A percentile compares a stretch with the other conserved stretches of the same genome.
phyloP scores from a whole-genome alignment of 2,329 filamentous ascomycete species.

The Colletotrichum sp. region DNA sequence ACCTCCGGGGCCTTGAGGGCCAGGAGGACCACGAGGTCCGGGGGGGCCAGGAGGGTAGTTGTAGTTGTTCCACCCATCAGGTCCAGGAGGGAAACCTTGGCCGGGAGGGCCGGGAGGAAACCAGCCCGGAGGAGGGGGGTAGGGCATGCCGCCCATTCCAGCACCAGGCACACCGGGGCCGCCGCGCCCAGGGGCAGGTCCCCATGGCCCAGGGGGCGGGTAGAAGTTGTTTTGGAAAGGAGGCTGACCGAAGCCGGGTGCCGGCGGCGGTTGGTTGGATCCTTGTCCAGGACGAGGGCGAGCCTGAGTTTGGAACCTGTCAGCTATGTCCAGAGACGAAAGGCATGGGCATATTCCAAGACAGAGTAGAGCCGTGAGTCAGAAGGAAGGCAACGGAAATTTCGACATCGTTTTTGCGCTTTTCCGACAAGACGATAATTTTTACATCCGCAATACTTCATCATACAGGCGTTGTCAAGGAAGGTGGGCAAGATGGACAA shows the following conservation, averaged over 20 bases:
- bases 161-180: constrained; percentile 41
- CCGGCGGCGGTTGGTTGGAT: constrained; percentile 35
- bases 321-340: constrained; percentile 24
- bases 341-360: background rate
- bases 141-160: constrained; percentile 75
- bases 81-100: constrained; percentile 72
- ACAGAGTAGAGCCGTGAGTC: constrained; percentile 53
- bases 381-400: constrained; percentile 99
- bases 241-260: constrained; percentile 46
- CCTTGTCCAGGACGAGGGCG: constrained; percentile 40
- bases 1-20: constrained; percentile 30
- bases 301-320: constrained; percentile 39
- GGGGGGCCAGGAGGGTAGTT: constrained; percentile 69
- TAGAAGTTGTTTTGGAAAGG: constrained; percentile 54
- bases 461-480: constrained; percentile 58
- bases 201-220: constrained; percentile 61
- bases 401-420: constrained; percentile 97
- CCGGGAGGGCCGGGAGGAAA: constrained; percentile 70
- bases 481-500: constrained; percentile 13
- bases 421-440: constrained; percentile 74
- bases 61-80: constrained; percentile 41
- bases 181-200: constrained; percentile 50
- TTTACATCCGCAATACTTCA: constrained; percentile 99
- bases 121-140: constrained; percentile 80
- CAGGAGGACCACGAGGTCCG: constrained; percentile 59